Conservation (phyloP, 2,329 filamentous ascomycete genomes). For the Triangularia setosa region DNA sequence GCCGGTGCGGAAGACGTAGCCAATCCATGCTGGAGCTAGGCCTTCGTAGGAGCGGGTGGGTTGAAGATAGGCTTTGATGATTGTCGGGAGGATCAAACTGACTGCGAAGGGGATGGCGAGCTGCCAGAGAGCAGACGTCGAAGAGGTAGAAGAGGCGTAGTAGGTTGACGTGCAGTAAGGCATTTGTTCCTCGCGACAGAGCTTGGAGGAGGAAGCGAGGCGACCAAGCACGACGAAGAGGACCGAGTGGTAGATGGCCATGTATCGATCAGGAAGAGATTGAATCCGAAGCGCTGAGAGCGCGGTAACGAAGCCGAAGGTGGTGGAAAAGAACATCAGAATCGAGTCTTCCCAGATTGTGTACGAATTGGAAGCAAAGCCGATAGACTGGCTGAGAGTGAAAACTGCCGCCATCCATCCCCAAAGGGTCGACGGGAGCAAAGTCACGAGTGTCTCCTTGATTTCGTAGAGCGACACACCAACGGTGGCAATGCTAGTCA, state of each 20-base stretch:
- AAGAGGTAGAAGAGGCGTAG: constrained; percentile 86
- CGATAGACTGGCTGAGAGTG: constrained; percentile 80
- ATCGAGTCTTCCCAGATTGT: constrained; percentile 99
- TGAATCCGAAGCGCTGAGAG: constrained; percentile 72
- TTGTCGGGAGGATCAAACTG: constrained; percentile 65
- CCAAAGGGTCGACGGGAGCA: constrained; percentile 76
- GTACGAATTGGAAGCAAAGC: constrained; percentile 96
- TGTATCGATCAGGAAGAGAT: constrained; percentile 60
- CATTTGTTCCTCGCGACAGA: constrained; percentile 98
- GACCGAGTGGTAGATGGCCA: constrained; percentile 81
- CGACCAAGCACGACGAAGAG: constrained; percentile 77
- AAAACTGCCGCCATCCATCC: constrained; percentile 81
- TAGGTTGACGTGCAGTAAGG: constrained; percentile 93
- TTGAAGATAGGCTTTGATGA: constrained; percentile 74
- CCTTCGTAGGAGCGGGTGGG: constrained; percentile 86
- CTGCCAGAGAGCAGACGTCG: constrained; percentile 90
- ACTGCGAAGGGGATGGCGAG: constrained; percentile 74
- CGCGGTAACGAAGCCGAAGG: constrained; percentile 75
- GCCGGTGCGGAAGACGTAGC: constrained; percentile 70
- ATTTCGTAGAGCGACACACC: constrained; percentile 40
- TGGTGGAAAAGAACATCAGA: constrained; percentile 82
- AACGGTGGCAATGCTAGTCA: constrained; percentile 43
- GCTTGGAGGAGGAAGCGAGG: constrained; percentile 78
- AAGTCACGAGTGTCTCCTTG: constrained; percentile 44
- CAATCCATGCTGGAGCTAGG: constrained; percentile 79